Evolutionary conservation across 495 filamentous ascomycete species (phyloP).

Genomic region (Pyronema omphalodes): DNA sequence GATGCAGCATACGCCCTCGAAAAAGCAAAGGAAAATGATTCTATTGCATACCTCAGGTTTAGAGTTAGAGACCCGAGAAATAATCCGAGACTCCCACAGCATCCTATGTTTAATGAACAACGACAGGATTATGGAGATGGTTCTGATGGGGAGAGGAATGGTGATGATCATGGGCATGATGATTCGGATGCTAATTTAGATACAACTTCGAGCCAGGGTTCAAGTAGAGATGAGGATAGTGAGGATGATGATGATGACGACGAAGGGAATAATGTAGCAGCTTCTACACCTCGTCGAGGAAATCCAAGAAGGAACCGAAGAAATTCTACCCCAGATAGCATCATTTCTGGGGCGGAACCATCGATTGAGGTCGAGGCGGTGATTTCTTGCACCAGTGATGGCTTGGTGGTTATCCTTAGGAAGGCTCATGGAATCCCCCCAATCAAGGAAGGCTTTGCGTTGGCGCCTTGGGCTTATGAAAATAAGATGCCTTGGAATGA

Average conservation of each 20-base stretch:
- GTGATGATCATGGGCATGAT: conserved; percentile 12
- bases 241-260: conserved; percentile 25
- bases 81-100: conserved; percentile 20
- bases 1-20: conserved; percentile 64
- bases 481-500: conserved; percentile 27
- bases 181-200: conserved; percentile 23
- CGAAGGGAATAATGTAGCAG: conserved; percentile 16
- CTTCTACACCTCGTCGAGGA: neutral
- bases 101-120: too few relatives aligned
- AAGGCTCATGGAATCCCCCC: conserved; percentile 39
- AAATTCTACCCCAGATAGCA: conserved; percentile 14
- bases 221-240: conserved; percentile 17
- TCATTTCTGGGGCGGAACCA: conserved; percentile 9
- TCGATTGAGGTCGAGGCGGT: conserved; percentile 63
- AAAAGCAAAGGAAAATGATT: conserved; percentile 79
- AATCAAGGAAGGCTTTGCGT: neutral
- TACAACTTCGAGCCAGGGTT: neutral
- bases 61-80: conserved; percentile 56
- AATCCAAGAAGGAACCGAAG: neutral
- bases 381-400: conserved; percentile 78
- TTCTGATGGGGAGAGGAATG: neutral
- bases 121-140: neutral
- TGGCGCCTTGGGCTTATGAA: conserved; percentile 35
- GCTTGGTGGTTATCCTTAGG: conserved; percentile 66
- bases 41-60: conserved; percentile 85